Evolutionary conservation across 768 basidiomycete genomes (phyloP), one percentile per base, ranked within the genome.

Genomic region (Mycena haematopus): DNA sequence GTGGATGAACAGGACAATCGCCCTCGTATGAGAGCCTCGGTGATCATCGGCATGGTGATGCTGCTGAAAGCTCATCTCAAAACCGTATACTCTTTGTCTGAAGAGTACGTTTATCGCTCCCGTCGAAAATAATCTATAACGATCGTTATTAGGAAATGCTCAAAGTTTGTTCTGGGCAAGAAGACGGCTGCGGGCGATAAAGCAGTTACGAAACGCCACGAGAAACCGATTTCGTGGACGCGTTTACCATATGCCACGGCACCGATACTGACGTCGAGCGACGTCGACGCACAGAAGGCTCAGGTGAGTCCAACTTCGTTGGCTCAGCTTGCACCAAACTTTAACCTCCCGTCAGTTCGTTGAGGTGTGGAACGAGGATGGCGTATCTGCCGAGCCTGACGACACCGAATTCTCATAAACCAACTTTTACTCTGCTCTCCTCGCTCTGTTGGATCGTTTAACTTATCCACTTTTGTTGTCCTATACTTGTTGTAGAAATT

Each of bases 111-210:
- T 65, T 22, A 22, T 33, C 42, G 38, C 33, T 44, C 54, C 51
- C 33, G 57, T 22, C 45, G 15, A 29, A 56, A 42, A 45, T 10
- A 42, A 52, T 15, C 33, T 24, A 65, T 45, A 67, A 57, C 31
- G 9, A n/a, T n/a, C n/a, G 1, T 14, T 51, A 21, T 24, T 60
- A 97, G 95, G 46, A 99, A 97, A 91, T 95, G 95, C 67, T 80
- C 83, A 49, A 98, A 95, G 75, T 97, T 92, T 71, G 83, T 88
- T 5, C 75, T 88, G 6, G 91, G 91, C 21, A 99, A 98, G 83
- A 98, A 98, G 77, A 93, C 87, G 56, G 86, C 92, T 0, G 73
- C 90, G 3, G 96, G 96, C 1, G 96, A 99, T 74, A 92, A 88
- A 70, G 83, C 91, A 15, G 92, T 88, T 6, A 73, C 79, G 2